These are phyloP conservation scores for Sarcomyxa edulis DNA, from an alignment of 768 basidiomycete species.

Conservation along the genomic window DNA sequence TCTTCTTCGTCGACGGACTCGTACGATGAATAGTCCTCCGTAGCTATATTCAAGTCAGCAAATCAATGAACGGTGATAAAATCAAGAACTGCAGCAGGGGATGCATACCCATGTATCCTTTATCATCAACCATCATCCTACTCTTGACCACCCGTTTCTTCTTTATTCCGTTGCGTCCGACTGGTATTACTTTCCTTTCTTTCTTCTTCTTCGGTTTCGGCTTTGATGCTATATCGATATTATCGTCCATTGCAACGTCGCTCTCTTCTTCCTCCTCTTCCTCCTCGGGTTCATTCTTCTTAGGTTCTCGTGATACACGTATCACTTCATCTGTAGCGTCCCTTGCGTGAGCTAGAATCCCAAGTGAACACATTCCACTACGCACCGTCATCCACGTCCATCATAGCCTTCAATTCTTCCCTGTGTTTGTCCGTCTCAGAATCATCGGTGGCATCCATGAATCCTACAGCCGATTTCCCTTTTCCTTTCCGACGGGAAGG, in stretches of 20 bases:
- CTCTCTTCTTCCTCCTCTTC: constrained; percentile 21
- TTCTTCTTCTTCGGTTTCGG: constrained; percentile 34
- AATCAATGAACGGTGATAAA: constrained; percentile 4
- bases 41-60: constrained; percentile 39
- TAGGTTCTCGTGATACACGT: constrained; percentile 18
- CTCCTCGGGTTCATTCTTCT: constrained; percentile 13
- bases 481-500: constrained; percentile 27
- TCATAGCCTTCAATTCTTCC: constrained; percentile 51
- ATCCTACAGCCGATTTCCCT: constrained; percentile 12
- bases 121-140: constrained; percentile 47
- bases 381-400: constrained; percentile 76
- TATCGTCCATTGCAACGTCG: constrained; percentile 30
- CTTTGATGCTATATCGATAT: constrained; percentile 19
- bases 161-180: constrained; percentile 75
- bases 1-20: constrained; percentile 71
- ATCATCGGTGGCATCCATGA: constrained; percentile 18
- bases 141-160: constrained; percentile 65
- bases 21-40: constrained; percentile 76
- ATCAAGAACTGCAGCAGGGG: constrained; percentile 1
- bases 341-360: background rate
- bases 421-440: constrained; percentile 36
- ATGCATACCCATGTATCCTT: constrained; percentile 69
- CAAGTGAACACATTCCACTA: constrained; percentile 4
- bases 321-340: constrained; percentile 26
- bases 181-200: constrained; percentile 59